Base-by-base conservation (phyloP, 2,329 filamentous ascomycete genomes). In the Penicillium carneum region DNA sequence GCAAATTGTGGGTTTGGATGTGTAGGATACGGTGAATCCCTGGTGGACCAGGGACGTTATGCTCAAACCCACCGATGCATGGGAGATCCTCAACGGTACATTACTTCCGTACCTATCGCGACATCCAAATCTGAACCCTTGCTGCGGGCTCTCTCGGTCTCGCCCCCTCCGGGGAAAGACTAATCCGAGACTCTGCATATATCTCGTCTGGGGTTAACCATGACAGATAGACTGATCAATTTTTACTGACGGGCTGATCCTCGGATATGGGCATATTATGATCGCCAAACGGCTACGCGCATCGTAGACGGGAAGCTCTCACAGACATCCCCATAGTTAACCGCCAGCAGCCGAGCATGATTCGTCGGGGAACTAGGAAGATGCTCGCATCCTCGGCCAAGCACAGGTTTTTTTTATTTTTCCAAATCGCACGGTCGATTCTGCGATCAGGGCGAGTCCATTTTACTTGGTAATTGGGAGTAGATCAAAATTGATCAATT, bases 271-370 rank as follows among this genome's bases (percentile, higher is more conserved):
- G 36, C 64, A 64, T 65, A 36, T 26, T 26, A 38, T 59, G 68
- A 68, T 69, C 68, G 64, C 47, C 66, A 69, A 71, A 60, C 67
- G 66, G 64, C 64, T 65, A 65, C 59, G 61, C 62, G 56, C 67
- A 69, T 63, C 34, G 11, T n/a, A 49, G 31, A 33, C 39, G 55
- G 45, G 23, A 41, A 41, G 16, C 51, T 55, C 57, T 55, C 52
- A 49, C 41, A 33, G 20, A 43, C 5, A 31, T 41, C 42, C 46
- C 58, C 36, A 57, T 43, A 57, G 18, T 50, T 45, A 38, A 31
- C n/a, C 16, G 47, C 49, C 33, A 45, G 48, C 20, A 18, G 12
- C 7, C 18, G 14, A 29, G 23, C n/a, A 31, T 65, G 61, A 69
- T 70, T 69, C 57, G 68, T 61, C 66, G 66, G 65, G 66, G 63